Evolutionary conservation across 2,329 filamentous ascomycete species (phyloP), one percentile per base, ranked within the genome.

Genomic region (Cercospora sp.): DNA sequence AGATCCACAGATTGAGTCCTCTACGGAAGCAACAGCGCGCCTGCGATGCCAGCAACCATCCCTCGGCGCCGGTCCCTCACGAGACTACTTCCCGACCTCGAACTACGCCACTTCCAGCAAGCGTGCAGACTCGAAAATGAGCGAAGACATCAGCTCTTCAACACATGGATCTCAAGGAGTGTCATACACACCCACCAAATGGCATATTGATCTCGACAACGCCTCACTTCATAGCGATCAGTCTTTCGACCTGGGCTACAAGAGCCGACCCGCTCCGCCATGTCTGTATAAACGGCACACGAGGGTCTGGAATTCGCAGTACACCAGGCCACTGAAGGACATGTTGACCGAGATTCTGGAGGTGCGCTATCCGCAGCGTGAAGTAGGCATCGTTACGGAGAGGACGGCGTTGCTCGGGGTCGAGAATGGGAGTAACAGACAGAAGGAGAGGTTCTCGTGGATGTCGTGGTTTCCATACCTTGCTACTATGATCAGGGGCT

Each of bases 321-420:
- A 75, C 62, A 75, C 73, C 12, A 66, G 72, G 26, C 70, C 74
- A 20, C 69, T 65, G 16, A 57, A 31, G 31, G 72, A 74, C 16
- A 45, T 75, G 33, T 30, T 74, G 64, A 58, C 60, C 23, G 72
- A 76, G 55, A 59, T 75, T 10, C 30, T 75, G 36, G 72, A 74
- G 31, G 69, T 70, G 65, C 63, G 70, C 26, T 73, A 70, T 60
- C 70, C 71, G 16, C 48, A 30, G 30, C 10, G 13, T 36, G n/a
- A 28, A 26, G 18, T 26, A 18, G 59, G 13, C 5, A n/a, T 28
- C 23, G 13, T 13, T n/a, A 30, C 30, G 23, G 28, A 58, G 53
- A 4, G 53, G 12, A 31, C 53, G 13, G 26, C 23, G n/a, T 12
- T 58, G 23, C 53, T 58, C 20, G 20, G 45, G 18, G 10, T 23